phyloP scores from a whole-genome alignment of 768 basidiomycete genomes.

The Suillus variegatus region DNA sequence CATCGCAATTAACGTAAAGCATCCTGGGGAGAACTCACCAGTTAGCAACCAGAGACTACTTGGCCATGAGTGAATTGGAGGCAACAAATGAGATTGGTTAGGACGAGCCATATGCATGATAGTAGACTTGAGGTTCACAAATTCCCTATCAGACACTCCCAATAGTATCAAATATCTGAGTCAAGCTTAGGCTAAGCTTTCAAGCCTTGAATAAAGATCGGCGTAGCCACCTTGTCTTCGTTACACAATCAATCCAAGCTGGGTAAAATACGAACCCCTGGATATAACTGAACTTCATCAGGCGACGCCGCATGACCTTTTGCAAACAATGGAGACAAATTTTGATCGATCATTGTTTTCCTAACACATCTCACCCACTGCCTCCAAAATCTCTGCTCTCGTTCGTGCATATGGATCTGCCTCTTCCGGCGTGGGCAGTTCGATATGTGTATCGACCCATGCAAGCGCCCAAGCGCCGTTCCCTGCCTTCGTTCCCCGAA shows the following conservation, averaged over 20 bases:
- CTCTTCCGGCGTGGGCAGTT: constrained; percentile 27
- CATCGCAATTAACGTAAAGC: too few species aligned
- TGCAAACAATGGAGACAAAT: not conserved
- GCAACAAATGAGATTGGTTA: not conserved
- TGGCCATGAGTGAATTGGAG: not conserved
- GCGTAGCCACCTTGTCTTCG: not conserved
- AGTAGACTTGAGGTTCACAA: not conserved
- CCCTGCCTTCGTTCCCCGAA: constrained; percentile 76
- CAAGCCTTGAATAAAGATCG: not conserved
- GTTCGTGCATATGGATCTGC: constrained; percentile 22
- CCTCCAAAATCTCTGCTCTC: constrained; percentile 17
- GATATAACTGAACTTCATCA: not conserved
- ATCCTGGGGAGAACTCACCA: too few species aligned
- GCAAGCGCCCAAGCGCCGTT: constrained; percentile 81
- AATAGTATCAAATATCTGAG: not conserved
- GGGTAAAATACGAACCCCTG: not conserved
- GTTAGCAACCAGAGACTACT: too few species aligned
- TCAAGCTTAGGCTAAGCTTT: not conserved
- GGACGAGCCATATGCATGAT: not conserved
- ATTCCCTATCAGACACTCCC: not conserved
- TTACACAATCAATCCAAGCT: not conserved
- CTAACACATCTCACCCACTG: constrained; percentile 2
- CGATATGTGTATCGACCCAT: constrained; percentile 64
- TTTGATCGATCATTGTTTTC: not conserved
- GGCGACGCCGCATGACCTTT: not conserved